Conservation (phyloP, 345 rosid species). For the Jatropha curcas region DNA sequence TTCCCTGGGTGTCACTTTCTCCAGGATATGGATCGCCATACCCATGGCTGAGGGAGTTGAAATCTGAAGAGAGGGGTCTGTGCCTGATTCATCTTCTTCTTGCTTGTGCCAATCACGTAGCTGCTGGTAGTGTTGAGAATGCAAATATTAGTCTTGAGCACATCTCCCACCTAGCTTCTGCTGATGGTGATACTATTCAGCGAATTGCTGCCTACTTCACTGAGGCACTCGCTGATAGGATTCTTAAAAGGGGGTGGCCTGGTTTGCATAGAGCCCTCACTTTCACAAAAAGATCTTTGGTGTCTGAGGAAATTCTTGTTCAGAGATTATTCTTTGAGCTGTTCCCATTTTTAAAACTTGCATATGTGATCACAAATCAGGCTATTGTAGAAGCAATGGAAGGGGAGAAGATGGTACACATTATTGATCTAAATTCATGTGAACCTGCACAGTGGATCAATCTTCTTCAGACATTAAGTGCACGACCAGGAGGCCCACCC, state of each 20-base stretch:
- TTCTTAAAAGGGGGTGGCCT: constrained; percentile 62
- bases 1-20: constrained; percentile 58
- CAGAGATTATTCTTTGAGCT: constrained; percentile 69
- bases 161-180: constrained; percentile 64
- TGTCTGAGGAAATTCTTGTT: constrained; percentile 50
- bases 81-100: constrained; percentile 56
- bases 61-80: constrained; percentile 69
- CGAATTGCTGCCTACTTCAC: constrained; percentile 77
- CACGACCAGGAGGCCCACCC: constrained; percentile 69
- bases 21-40: constrained; percentile 61
- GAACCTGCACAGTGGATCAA: constrained; percentile 82
- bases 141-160: constrained; percentile 62
- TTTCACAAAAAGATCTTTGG: constrained; percentile 48
- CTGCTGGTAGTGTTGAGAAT: constrained; percentile 59
- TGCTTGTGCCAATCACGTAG: constrained; percentile 63
- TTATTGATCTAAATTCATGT: constrained; percentile 58
- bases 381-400: constrained; percentile 73
- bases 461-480: constrained; percentile 55
- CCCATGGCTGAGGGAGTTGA: constrained; percentile 58
- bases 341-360: constrained; percentile 62
- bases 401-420: constrained; percentile 72
- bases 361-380: constrained; percentile 63
- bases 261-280: constrained; percentile 71
- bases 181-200: constrained; percentile 72
- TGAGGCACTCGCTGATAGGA: constrained; percentile 62